Percentiles rank a stretch among this genome's conserved stretches.
These are phyloP conservation scores for Cordyceps javanica DNA, from an alignment of 2,329 filamentous ascomycete species.

Conservation along the genomic window DNA sequence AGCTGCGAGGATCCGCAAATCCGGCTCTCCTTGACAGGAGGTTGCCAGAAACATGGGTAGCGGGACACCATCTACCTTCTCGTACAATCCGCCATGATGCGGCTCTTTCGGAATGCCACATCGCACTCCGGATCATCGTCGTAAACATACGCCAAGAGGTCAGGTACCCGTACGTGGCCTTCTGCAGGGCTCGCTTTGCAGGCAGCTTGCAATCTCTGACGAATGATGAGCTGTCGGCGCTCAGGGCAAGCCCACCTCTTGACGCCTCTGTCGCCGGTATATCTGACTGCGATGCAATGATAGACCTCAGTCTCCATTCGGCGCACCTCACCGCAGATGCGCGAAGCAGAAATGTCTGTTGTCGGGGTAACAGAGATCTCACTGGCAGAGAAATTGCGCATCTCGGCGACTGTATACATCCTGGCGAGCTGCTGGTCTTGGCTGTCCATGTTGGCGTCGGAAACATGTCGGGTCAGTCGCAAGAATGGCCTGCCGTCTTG, in stretches of 20 bases:
- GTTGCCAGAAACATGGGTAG: background rate
- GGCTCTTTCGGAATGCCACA: no score
- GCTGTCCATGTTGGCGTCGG: background rate
- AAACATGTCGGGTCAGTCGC: background rate
- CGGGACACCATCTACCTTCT: background rate
- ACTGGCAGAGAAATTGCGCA: background rate
- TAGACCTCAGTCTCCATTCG: background rate
- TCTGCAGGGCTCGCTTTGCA: background rate
- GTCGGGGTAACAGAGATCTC: background rate
- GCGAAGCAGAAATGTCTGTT: background rate
- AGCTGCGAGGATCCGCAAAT: background rate
- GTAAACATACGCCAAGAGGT: background rate
- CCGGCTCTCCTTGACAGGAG: background rate
- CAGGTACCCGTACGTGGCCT: background rate
- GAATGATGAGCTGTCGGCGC: background rate
- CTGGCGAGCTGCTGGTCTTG: background rate
- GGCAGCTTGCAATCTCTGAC: background rate
- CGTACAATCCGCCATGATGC: constrained; percentile 1
- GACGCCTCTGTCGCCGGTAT: background rate
- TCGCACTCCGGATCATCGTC: background rate
- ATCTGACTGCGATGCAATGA: background rate
- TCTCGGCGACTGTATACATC: background rate
- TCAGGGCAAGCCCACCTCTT: background rate
- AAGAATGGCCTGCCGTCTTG: background rate
- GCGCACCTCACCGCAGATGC: background rate